phyloP scores from a whole-genome alignment of 2,329 filamentous ascomycete species.

The Ascochyta fabae region DNA sequence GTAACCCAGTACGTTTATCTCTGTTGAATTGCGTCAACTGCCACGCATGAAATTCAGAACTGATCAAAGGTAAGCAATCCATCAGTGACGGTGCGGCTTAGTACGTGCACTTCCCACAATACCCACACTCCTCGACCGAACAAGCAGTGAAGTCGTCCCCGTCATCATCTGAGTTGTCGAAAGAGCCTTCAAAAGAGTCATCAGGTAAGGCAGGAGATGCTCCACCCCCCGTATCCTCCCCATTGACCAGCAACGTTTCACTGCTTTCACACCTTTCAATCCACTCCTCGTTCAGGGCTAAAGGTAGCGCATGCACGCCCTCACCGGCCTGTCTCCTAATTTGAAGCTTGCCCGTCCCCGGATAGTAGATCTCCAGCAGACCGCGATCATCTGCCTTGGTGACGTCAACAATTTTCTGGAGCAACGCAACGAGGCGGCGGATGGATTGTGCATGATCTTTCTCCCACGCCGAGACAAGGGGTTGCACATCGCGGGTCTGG shows the following conservation, averaged over 20 bases:
- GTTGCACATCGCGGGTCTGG: constrained; percentile 46
- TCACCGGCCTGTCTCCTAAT: constrained; percentile 40
- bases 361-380: constrained; percentile 46
- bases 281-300: constrained; percentile 18
- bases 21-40: no score
- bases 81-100: neutral
- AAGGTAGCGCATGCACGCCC: constrained; percentile 34
- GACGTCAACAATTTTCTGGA: constrained; percentile 41
- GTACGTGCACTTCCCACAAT: constrained; percentile 48
- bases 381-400: constrained; percentile 24
- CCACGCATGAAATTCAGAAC: no score
- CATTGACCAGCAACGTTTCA: neutral
- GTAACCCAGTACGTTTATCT: no score
- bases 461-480: constrained; percentile 53
- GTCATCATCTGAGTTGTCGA: constrained; percentile 25
- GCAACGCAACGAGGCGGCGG: constrained; percentile 32
- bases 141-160: constrained; percentile 48
- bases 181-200: constrained; percentile 5
- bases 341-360: constrained; percentile 42
- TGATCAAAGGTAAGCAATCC: no score
- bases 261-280: neutral
- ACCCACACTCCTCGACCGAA: constrained; percentile 44
- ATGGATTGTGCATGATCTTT: constrained; percentile 43
- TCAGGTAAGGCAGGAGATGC: neutral
- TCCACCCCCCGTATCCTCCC: neutral